Evolutionary conservation across 441 rosid species (phyloP).

Genomic region (Macaranga tanarius): DNA sequence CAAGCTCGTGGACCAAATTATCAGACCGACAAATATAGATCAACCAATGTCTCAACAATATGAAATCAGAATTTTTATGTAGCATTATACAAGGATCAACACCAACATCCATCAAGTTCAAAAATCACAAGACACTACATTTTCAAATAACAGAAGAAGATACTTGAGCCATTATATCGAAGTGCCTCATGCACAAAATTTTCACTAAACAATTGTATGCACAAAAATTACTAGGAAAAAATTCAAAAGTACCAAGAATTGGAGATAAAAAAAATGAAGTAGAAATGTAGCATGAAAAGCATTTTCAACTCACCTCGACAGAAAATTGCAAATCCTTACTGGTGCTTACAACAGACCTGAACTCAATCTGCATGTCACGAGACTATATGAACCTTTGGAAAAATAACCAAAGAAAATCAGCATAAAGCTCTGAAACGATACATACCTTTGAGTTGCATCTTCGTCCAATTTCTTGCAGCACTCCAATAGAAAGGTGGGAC

Average conservation of each 20-base stretch:
- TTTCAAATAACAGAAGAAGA: not conserved
- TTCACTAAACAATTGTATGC: not conserved
- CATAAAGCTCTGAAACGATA: slow-evolving; percentile 14
- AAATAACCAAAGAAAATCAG: not conserved
- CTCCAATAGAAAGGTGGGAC: slow-evolving; percentile 71
- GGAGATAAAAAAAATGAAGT: not conserved
- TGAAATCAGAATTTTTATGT: not conserved
- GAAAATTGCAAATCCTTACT: slow-evolving; percentile 95
- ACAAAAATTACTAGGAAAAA: not conserved
- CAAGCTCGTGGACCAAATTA: not conserved
- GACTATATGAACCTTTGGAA: slow-evolving; percentile 19
- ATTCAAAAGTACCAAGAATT: not conserved
- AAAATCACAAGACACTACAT: not conserved
- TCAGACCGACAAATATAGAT: not conserved
- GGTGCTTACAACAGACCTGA: slow-evolving; percentile 77
- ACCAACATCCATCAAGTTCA: not conserved
- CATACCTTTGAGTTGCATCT: slow-evolving; percentile 87
- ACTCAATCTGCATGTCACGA: slow-evolving; percentile 67
- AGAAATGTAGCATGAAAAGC: not conserved
- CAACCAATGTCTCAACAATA: not conserved
- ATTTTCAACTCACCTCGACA: slow-evolving; percentile 67
- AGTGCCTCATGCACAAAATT: not conserved
- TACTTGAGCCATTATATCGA: not conserved
- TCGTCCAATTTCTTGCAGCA: slow-evolving; percentile 90
- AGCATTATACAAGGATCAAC: not conserved